These are phyloP conservation scores for Elsinoe fawcettii DNA, from an alignment of 2,329 filamentous ascomycete genomes.

Conservation along the genomic window DNA sequence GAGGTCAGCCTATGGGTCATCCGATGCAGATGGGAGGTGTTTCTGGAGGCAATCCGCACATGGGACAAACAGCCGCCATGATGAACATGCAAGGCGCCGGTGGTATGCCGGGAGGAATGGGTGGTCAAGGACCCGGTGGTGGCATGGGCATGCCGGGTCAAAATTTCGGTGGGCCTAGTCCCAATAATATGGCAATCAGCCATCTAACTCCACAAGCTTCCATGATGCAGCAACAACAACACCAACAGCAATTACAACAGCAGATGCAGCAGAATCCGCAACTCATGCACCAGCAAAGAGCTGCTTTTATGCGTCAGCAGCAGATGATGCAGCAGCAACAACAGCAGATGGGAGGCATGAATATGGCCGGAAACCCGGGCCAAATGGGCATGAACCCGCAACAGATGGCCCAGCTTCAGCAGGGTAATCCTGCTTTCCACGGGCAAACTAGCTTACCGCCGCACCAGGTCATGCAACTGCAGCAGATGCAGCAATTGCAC, in stretches of 20 bases:
- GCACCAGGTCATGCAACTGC: slow-evolving; percentile 21
- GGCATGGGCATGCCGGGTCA: slow-evolving; percentile 30
- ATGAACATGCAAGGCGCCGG: slow-evolving; percentile 67
- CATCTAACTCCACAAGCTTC: slow-evolving; percentile 60
- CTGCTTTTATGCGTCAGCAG: slow-evolving; percentile 32
- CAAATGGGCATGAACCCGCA: slow-evolving; percentile 44
- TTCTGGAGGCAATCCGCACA: slow-evolving; percentile 61
- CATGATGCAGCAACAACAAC: slow-evolving; percentile 43
- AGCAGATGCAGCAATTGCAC: slow-evolving; percentile 30
- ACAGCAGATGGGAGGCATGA: slow-evolving; percentile 32
- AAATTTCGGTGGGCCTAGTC: slow-evolving; percentile 42
- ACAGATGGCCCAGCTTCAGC: slow-evolving; percentile 47
- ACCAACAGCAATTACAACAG: slow-evolving; percentile 34
- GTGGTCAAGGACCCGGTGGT: slow-evolving; percentile 23
- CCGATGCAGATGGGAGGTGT: slow-evolving; percentile 66
- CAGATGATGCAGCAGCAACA: slow-evolving; percentile 26
- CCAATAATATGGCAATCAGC: slow-evolving; percentile 62
- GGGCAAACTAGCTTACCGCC: slow-evolving; percentile 15
- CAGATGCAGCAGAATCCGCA: slow-evolving; percentile 46
- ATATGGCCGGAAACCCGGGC: slow-evolving; percentile 48
- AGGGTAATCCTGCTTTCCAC: slow-evolving; percentile 23
- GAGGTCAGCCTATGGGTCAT: slow-evolving; percentile 61
- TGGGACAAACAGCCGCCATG: slow-evolving; percentile 62
- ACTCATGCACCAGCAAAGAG: slow-evolving; percentile 31
- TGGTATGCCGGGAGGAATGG: slow-evolving; percentile 38